Conservation (phyloP, 805 yeast genomes). For the Ogataea pilisensis region DNA sequence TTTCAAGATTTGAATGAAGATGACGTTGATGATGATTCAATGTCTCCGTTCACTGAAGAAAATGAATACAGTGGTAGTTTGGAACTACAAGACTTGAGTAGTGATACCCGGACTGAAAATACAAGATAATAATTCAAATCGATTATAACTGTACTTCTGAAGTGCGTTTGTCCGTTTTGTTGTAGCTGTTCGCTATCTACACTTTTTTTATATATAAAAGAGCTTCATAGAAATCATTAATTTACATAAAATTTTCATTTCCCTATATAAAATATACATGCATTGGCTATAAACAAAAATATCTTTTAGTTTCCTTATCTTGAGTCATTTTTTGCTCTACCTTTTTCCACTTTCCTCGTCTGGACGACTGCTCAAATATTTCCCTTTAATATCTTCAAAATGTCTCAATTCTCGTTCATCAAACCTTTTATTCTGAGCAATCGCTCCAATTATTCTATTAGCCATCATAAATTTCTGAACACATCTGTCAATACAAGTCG, state of each 20-base stretch:
- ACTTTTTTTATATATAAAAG: too few species aligned
- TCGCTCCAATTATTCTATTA: slow-evolving; percentile 57
- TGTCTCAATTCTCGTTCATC: slow-evolving; percentile 38
- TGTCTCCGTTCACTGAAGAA: slow-evolving; percentile 2
- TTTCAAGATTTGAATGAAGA: slow-evolving; percentile 3
- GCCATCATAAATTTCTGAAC: slow-evolving; percentile 77
- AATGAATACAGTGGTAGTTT: slow-evolving; percentile 5
- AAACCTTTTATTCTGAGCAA: slow-evolving; percentile 41
- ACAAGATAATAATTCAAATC: too few species aligned
- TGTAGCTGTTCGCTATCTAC: background rate
- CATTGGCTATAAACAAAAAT: too few species aligned
- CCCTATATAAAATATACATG: background rate
- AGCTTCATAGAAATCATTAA: too few species aligned
- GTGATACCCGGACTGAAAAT: background rate
- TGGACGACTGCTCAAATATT: slow-evolving; percentile 9
- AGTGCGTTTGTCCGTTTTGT: too few species aligned
- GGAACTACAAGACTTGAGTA: slow-evolving; percentile 15
- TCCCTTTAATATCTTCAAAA: slow-evolving; percentile 24
- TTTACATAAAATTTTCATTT: too few species aligned
- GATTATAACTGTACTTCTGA: too few species aligned
- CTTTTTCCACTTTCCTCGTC: background rate
- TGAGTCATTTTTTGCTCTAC: too few species aligned
- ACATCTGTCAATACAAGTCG: slow-evolving; percentile 80
- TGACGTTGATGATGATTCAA: slow-evolving; percentile 8
- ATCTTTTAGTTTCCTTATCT: too few species aligned